Evolutionary conservation across 2,329 filamentous ascomycete species (phyloP).

Genomic region (Colletotrichum horii): DNA sequence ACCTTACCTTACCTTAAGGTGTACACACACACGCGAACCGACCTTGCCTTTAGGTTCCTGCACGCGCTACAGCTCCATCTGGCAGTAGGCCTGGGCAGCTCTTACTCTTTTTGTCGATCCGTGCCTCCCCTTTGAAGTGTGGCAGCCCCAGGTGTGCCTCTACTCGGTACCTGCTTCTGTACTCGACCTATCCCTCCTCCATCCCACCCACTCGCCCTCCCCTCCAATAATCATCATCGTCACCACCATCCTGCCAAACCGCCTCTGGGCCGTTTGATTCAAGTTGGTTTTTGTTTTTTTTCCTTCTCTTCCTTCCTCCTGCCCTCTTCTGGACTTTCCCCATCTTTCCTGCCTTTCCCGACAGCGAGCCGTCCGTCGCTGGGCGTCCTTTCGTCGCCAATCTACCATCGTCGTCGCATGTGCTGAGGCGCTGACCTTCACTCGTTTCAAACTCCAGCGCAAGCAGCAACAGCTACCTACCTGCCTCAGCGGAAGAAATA

Average conservation of each 20-base stretch:
- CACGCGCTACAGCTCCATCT: constrained; percentile 1
- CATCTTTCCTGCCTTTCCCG: neutral
- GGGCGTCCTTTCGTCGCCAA: neutral
- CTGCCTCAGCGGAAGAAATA: neutral
- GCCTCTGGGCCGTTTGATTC: neutral
- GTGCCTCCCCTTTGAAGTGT: neutral
- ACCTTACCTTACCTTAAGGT: neutral
- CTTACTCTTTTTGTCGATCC: constrained; percentile 12
- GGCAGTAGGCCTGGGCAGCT: neutral
- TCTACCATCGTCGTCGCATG: neutral
- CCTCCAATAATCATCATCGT: constrained; percentile 8
- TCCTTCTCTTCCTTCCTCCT: neutral
- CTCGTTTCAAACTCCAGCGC: neutral
- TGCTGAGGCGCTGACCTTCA: neutral
- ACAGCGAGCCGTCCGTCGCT: neutral
- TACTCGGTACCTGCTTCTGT: constrained; percentile 19
- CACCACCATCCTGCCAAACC: neutral
- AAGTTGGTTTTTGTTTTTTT: neutral
- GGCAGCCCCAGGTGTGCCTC: neutral
- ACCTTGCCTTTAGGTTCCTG: neutral
- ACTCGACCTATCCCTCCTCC: neutral
- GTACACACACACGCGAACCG: neutral
- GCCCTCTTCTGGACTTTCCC: no score
- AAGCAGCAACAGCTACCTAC: neutral
- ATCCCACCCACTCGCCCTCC: neutral